phyloP scores from a whole-genome alignment of 495 filamentous ascomycete genomes.

The Choiromyces venosus region DNA sequence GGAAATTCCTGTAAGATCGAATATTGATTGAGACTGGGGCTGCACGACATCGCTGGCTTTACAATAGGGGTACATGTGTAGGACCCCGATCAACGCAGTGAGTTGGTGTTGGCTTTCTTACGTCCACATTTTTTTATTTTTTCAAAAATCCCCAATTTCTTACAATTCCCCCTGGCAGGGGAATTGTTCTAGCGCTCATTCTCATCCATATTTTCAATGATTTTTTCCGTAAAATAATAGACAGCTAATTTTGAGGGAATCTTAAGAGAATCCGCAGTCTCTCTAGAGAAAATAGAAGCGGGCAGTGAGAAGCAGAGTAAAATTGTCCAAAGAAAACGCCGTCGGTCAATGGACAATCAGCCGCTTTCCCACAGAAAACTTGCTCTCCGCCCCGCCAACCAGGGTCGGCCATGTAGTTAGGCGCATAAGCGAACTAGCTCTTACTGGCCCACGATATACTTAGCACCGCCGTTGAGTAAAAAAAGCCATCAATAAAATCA shows the following conservation, averaged over 20 bases:
- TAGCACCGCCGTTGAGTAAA: constrained; percentile 25
- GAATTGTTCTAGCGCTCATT: background rate
- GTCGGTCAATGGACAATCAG: constrained; percentile 13
- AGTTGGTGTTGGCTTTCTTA: constrained; percentile 16
- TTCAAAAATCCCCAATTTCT: background rate
- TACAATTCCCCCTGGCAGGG: background rate
- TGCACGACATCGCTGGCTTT: constrained; percentile 38
- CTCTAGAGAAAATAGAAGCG: background rate
- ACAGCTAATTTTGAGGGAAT: background rate
- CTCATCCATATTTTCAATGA: background rate
- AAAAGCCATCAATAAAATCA: constrained; percentile 22
- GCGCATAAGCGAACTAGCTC: constrained; percentile 15
- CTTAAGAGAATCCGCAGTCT: background rate
- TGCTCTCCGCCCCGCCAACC: constrained; percentile 37
- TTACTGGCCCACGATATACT: constrained; percentile 31
- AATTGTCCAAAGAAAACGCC: background rate
- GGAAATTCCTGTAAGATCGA: constrained; percentile 30
- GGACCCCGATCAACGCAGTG: constrained; percentile 15
- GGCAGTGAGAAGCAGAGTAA: background rate
- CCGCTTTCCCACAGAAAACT: background rate
- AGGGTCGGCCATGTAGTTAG: constrained; percentile 36
- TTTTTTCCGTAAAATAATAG: background rate
- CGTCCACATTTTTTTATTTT: constrained; percentile 18
- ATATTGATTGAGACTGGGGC: constrained; percentile 32
- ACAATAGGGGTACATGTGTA: constrained; percentile 38